These are phyloP conservation scores for Piper longum DNA, from an alignment of 164 flowering plant species.

Conservation along the genomic window DNA sequence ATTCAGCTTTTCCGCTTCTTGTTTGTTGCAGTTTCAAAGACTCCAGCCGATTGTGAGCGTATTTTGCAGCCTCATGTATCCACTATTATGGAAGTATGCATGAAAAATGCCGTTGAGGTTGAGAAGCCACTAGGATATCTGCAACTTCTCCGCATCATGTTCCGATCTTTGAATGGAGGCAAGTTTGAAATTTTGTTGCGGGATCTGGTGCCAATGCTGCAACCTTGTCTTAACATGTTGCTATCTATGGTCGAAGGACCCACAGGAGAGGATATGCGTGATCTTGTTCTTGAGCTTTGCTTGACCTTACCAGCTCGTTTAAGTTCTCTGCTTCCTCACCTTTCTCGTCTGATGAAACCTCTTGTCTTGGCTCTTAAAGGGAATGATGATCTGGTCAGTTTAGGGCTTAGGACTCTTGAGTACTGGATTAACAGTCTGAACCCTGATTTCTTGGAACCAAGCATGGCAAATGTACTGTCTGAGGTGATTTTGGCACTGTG, in stretches of 20 bases:
- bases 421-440: slow-evolving; percentile 98
- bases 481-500: slow-evolving; percentile 93
- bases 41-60: slow-evolving; percentile 88
- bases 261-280: slow-evolving; percentile 84
- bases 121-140: slow-evolving; percentile 88
- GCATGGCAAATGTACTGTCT: slow-evolving; percentile 94
- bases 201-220: slow-evolving; percentile 64
- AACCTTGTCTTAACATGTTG: slow-evolving; percentile 87
- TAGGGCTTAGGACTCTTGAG: slow-evolving; percentile 87
- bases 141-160: slow-evolving; percentile 90
- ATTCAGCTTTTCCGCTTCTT: slow-evolving; percentile 80
- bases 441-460: slow-evolving; percentile 97
- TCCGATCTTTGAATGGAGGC: slow-evolving; percentile 82
- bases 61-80: slow-evolving; percentile 92
- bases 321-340: slow-evolving; percentile 82
- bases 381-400: slow-evolving; percentile 75
- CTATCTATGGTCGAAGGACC: slow-evolving; percentile 96
- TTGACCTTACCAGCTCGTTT: slow-evolving; percentile 88
- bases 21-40: slow-evolving; percentile 83
- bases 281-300: slow-evolving; percentile 86
- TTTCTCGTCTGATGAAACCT: slow-evolving; percentile 95
- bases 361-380: slow-evolving; percentile 84
- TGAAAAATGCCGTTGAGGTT: slow-evolving; percentile 83
- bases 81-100: slow-evolving; percentile 81
- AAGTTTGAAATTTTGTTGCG: slow-evolving; percentile 82